Percentiles rank a stretch among this genome's conserved stretches.
These are phyloP conservation scores for Trifolium repens DNA, from an alignment of 306 rosid species.

Conservation along the genomic window DNA sequence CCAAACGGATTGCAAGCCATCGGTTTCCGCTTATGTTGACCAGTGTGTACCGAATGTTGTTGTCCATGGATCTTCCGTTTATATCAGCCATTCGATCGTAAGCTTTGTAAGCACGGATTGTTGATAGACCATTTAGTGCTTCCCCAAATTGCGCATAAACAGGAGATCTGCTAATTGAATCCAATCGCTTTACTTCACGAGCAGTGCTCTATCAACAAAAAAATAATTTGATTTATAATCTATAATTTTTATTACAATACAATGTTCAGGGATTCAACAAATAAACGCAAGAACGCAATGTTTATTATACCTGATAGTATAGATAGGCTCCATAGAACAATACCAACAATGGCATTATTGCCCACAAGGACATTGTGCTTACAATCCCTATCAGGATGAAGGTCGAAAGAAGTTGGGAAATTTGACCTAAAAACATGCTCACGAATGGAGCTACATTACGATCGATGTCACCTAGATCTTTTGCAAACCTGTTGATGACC, in stretches of 20 bases:
- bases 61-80: slow-evolving; percentile 90
- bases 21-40: slow-evolving; percentile 69
- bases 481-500: slow-evolving; percentile 88
- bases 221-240: slow-evolving; percentile 8
- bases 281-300: slow-evolving; percentile 27
- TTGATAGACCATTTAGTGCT: slow-evolving; percentile 86
- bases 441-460: slow-evolving; percentile 77
- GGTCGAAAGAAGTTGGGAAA: slow-evolving; percentile 79
- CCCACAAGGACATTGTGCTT: slow-evolving; percentile 96
- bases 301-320: slow-evolving; percentile 76
- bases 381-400: slow-evolving; percentile 89
- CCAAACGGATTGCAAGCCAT: slow-evolving; percentile 84
- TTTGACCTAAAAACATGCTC: slow-evolving; percentile 84
- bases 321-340: slow-evolving; percentile 84
- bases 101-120: slow-evolving; percentile 91
- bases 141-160: slow-evolving; percentile 97
- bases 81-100: slow-evolving; percentile 91
- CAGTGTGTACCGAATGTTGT: slow-evolving; percentile 79
- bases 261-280: slow-evolving; percentile 23
- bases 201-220: slow-evolving; percentile 75
- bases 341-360: slow-evolving; percentile 88
- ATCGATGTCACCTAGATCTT: slow-evolving; percentile 95
- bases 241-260: slow-evolving; percentile 15
- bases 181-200: slow-evolving; percentile 92
- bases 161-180: slow-evolving; percentile 92